Conservation (phyloP, 192 early-diverging fungal species). For the Umbelopsis vinacea region DNA sequence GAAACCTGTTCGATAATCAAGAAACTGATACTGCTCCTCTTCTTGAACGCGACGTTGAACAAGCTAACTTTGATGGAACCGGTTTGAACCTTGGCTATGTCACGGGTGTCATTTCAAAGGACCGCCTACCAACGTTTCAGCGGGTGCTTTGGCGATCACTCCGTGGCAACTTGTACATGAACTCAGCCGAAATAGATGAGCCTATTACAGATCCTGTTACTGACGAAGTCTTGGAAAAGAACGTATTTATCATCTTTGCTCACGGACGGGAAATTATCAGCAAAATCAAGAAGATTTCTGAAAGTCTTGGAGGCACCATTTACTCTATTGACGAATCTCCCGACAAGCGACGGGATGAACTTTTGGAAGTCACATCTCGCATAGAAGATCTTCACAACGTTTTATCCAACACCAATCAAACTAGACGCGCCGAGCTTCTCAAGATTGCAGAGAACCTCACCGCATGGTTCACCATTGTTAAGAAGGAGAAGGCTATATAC, state of each 20-base stretch:
- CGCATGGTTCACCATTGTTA: constrained; percentile 88
- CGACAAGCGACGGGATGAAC: constrained; percentile 86
- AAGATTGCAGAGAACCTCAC: constrained; percentile 86
- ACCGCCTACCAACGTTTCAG: constrained; percentile 87
- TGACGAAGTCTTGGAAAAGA: constrained; percentile 91
- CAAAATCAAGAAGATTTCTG: constrained; percentile 93
- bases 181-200: constrained; percentile 95
- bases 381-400: constrained; percentile 88
- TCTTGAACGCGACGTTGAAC: constrained; percentile 61
- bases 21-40: constrained; percentile 60
- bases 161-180: constrained; percentile 96
- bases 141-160: constrained; percentile 96
- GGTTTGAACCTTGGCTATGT: constrained; percentile 81
- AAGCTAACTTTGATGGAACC: constrained; percentile 29
- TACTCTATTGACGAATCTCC: constrained; percentile 84
- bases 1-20: constrained; percentile 53
- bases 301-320: constrained; percentile 93
- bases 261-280: constrained; percentile 90
- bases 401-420: constrained; percentile 83
- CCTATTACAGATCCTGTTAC: constrained; percentile 88
- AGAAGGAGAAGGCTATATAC: constrained; percentile 98
- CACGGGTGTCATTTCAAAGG: constrained; percentile 91
- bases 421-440: constrained; percentile 82
- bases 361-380: constrained; percentile 77
- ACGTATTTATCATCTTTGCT: constrained; percentile 98